Evolutionary conservation across 257 asterid species (phyloP), one percentile per base, ranked within the genome.

Genomic region (Forsythia suspensa): DNA sequence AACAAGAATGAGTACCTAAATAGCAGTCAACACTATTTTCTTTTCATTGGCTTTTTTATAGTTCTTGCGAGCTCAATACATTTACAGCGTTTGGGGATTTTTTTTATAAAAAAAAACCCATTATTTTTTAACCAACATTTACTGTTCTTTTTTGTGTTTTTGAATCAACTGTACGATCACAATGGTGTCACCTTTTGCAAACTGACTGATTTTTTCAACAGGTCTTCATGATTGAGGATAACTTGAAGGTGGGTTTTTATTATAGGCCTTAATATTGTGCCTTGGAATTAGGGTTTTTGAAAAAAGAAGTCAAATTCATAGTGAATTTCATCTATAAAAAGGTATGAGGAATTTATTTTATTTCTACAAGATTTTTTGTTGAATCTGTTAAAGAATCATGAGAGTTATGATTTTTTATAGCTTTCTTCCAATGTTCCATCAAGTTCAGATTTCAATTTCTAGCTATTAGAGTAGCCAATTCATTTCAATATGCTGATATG

Each of bases 281-380:
- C 76, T 72, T 81, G 69, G 63, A 63, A 44, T 79, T 86, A 86
- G 86, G 87, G 87, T 86, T 86, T 76, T 69, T 74, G 71, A n/a
- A 80, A 24, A 41, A 38, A 44, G 76, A 72, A 10, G 12, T 43
- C 39, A n/a, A 52, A 44, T 44, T 44, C 71, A 57, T 5, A 38
- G 46, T 48, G 73, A 55, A 73, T 83, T n/a, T 72, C 79, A 70
- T 77, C 57, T 21, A n/a, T 61, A 34, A 42, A 71, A 42, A 71
- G 61, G 12, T 43, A 16, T 11, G 61, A n/a, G 59, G 0, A 9
- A 40, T 71, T 71, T 3, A 20, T 42, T 20, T 1, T 24, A 71
- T 42, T 71, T n/a, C 9, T 11, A 18, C 11, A 4, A 20, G 5
- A 5, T 43, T 42, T 67, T 24, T 39, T 21, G 9, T n/a, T 39